phyloP scores from a whole-genome alignment of 2,329 filamentous ascomycete genomes.

The Boeremia exigua region DNA sequence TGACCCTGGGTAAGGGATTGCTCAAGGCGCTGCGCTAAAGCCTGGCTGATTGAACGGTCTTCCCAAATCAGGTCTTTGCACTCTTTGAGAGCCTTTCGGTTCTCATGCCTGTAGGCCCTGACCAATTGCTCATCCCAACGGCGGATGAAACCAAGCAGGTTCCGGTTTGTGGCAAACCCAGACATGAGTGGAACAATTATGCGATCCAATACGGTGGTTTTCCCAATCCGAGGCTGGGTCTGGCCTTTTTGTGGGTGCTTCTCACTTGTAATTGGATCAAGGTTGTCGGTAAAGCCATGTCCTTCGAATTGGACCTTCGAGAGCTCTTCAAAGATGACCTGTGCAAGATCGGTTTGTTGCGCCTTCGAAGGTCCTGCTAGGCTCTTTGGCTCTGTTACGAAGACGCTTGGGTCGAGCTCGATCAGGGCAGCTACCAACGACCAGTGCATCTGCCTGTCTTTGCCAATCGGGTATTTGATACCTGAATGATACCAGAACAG shows the following conservation, averaged over 20 bases:
- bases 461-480: conserved; percentile 30
- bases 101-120: conserved; percentile 21
- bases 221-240: neutral
- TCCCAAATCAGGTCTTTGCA: conserved; percentile 38
- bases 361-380: conserved; percentile 15
- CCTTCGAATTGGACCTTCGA: conserved; percentile 27
- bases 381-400: conserved; percentile 33
- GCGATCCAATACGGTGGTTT: conserved; percentile 13
- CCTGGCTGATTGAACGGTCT: conserved; percentile 29
- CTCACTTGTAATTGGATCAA: neutral
- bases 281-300: conserved; percentile 12
- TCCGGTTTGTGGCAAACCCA: conserved; percentile 43
- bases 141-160: conserved; percentile 43
- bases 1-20: conserved; percentile 42
- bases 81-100: conserved; percentile 27
- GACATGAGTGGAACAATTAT: conserved; percentile 42
- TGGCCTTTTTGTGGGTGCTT: neutral
- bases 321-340: conserved; percentile 39
- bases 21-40: conserved; percentile 36
- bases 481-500: conserved; percentile 47
- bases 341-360: conserved; percentile 33
- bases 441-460: conserved; percentile 35
- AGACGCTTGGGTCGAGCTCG: conserved; percentile 41
- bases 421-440: conserved; percentile 42
- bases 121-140: conserved; percentile 44